Percentiles rank a stretch among this genome's conserved stretches.
These are phyloP conservation scores for Aspergillus conjunctus DNA, from an alignment of 495 filamentous ascomycete species.

Conservation along the genomic window DNA sequence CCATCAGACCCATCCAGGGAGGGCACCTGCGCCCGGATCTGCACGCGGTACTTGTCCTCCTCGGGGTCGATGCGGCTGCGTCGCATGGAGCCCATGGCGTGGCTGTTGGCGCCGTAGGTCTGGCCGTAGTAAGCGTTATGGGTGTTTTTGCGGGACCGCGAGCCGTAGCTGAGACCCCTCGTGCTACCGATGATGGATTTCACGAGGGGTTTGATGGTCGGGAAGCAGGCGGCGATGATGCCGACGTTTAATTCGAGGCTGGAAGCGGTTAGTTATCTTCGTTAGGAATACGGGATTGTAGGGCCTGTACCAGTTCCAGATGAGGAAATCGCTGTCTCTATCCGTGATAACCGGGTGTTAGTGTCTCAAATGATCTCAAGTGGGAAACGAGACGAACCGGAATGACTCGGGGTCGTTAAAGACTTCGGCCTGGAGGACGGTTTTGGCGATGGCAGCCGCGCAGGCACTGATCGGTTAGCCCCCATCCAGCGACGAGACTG, in stretches of 20 bases:
- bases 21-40: constrained; percentile 11
- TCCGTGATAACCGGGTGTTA: background rate
- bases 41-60: constrained; percentile 16
- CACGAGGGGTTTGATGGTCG: constrained; percentile 47
- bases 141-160: constrained; percentile 21
- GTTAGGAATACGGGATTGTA: background rate
- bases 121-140: constrained; percentile 14
- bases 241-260: constrained; percentile 43
- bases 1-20: constrained; percentile 8
- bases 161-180: constrained; percentile 22
- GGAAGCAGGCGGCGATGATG: constrained; percentile 48
- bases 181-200: constrained; percentile 29
- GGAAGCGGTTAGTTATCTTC: background rate
- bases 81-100: constrained; percentile 3
- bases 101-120: constrained; percentile 13
- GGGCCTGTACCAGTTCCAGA: constrained; percentile 12
- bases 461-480: constrained; percentile 37
- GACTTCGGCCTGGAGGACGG: constrained; percentile 34
- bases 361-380: too few species aligned
- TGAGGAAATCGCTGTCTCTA: constrained; percentile 16
- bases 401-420: constrained; percentile 37
- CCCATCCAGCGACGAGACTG: too few species aligned
- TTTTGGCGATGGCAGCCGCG: constrained; percentile 50
- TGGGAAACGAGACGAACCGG: constrained; percentile 14
- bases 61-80: constrained; percentile 13